Evolutionary conservation across 768 basidiomycete species (phyloP).

Genomic region (Suillus decipiens): DNA sequence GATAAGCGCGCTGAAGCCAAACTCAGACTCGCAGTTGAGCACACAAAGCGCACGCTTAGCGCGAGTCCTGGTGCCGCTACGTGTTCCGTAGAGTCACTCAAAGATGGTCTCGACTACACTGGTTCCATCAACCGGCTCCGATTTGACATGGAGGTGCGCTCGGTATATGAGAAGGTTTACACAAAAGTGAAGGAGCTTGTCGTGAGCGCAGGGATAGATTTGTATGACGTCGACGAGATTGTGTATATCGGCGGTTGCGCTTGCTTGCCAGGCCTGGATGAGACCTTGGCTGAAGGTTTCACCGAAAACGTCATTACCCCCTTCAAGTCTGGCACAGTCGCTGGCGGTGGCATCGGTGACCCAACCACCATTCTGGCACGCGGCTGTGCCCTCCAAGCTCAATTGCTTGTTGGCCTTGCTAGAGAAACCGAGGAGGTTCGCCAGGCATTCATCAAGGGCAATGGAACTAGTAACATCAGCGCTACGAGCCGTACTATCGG

Average conservation of each 20-base stretch:
- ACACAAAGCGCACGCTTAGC: constrained; percentile 90
- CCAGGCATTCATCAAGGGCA: constrained; percentile 48
- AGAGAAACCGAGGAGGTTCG: constrained; percentile 51
- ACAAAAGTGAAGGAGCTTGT: constrained; percentile 55
- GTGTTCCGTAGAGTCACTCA: constrained; percentile 91
- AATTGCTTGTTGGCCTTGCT: constrained; percentile 52
- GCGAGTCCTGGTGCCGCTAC: constrained; percentile 87
- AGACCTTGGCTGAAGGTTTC: constrained; percentile 55
- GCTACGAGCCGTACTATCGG: constrained; percentile 68
- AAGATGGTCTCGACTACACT: constrained; percentile 91
- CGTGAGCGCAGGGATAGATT: constrained; percentile 51
- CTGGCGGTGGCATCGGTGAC: constrained; percentile 73
- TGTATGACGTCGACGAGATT: constrained; percentile 73
- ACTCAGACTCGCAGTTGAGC: constrained; percentile 88
- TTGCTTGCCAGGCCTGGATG: constrained; percentile 74
- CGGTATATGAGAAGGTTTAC: constrained; percentile 61
- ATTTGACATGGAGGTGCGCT: constrained; percentile 59
- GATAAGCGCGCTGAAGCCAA: constrained; percentile 93
- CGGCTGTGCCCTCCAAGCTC: constrained; percentile 78
- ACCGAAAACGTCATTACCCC: constrained; percentile 63
- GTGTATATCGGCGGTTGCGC: constrained; percentile 80
- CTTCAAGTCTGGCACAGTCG: constrained; percentile 64
- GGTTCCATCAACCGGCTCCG: constrained; percentile 61
- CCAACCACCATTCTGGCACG: constrained; percentile 77
- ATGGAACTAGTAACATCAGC: constrained; percentile 43